These are phyloP conservation scores for Scorias spongiosa DNA, from an alignment of 2,329 filamentous ascomycete genomes.

Conservation along the genomic window DNA sequence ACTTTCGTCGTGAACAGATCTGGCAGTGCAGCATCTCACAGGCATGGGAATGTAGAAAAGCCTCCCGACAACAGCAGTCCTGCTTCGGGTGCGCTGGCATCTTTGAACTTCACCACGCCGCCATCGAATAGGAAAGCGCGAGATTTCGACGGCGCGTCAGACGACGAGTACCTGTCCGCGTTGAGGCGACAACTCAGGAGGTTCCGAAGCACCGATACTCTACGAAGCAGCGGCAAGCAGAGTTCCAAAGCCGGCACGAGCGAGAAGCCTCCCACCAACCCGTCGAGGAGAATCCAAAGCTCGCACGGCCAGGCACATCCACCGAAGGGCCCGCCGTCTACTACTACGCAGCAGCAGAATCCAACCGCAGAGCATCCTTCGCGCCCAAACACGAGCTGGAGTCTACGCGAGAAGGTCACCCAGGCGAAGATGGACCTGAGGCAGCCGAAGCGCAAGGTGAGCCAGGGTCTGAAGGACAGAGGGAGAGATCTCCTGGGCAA, in stretches of 20 bases:
- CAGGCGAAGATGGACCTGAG: neutral
- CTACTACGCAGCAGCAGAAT: no score
- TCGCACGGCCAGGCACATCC: neutral
- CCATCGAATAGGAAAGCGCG: conserved; percentile 12
- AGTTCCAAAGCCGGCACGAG: neutral
- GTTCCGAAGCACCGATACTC: neutral
- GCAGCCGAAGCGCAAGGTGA: neutral
- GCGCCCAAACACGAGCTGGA: neutral
- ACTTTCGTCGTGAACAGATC: neutral
- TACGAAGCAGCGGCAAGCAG: neutral
- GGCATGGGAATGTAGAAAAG: conserved; percentile 1
- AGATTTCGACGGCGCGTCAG: conserved; percentile 4
- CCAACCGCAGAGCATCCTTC: neutral
- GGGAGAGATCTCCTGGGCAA: neutral
- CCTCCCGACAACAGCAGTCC: conserved; percentile 1
- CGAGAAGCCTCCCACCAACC: neutral
- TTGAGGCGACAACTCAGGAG: neutral
- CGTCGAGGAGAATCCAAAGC: neutral
- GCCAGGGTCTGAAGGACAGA: neutral
- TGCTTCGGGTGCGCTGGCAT: conserved; percentile 4
- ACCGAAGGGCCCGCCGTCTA: neutral
- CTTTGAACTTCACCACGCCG: conserved; percentile 10
- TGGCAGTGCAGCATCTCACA: neutral
- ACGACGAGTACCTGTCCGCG: neutral
- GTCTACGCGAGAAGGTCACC: neutral